Evolutionary conservation across 1,284 basidiomycete species (phyloP).

Genomic region (Moesziomyces sp.): DNA sequence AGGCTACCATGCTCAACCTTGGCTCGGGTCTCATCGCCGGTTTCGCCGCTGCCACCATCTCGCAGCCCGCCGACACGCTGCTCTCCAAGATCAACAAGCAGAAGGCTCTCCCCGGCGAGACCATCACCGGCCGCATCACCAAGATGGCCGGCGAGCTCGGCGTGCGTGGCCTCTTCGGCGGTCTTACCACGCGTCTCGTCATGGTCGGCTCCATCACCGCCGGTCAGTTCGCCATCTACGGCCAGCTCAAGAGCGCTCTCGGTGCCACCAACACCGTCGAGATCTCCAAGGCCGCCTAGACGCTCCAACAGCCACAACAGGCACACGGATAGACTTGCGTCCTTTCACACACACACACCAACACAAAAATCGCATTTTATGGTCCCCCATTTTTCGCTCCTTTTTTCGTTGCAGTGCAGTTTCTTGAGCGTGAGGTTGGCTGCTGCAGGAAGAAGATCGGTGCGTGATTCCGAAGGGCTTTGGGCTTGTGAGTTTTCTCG

Average conservation of each 20-base stretch:
- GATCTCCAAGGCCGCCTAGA: conserved; percentile 54
- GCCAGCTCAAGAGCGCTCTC: conserved; percentile 71
- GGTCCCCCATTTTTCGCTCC: not conserved
- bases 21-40: conserved; percentile 67
- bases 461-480: too few species aligned
- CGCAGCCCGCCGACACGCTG: conserved; percentile 67
- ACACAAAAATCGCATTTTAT: too few species aligned
- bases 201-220: conserved; percentile 72
- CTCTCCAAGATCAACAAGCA: conserved; percentile 75
- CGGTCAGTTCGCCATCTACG: conserved; percentile 70
- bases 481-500: too few species aligned
- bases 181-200: conserved; percentile 68
- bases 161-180: conserved; percentile 72
- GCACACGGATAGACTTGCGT: too few species aligned
- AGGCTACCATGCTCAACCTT: conserved; percentile 64
- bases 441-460: too few species aligned
- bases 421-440: too few species aligned
- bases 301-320: too few species aligned
- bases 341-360: too few species aligned
- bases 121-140: conserved; percentile 70
- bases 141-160: conserved; percentile 71
- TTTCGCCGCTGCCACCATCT: conserved; percentile 67
- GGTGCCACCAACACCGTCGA: conserved; percentile 70
- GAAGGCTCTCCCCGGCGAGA: conserved; percentile 72
- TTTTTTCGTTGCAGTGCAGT: not conserved